phyloP scores from a whole-genome alignment of 164 flowering plant species.

The Sextonia rubra region DNA sequence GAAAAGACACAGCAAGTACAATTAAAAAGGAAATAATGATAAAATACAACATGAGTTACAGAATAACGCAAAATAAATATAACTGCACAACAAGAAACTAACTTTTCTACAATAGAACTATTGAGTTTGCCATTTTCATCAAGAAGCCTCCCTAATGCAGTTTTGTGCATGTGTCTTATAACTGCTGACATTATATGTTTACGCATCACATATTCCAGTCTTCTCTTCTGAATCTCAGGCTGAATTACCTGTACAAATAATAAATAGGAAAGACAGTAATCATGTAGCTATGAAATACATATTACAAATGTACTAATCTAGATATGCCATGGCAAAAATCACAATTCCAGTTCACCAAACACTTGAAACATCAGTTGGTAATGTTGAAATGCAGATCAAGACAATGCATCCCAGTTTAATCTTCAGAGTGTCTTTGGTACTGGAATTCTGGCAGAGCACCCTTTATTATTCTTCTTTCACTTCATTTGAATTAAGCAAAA shows the following conservation, averaged over 20 bases:
- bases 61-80: not conserved
- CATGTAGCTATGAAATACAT: not conserved
- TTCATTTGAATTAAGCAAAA: too few species aligned
- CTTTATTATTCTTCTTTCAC: not conserved
- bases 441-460: not conserved
- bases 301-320: not conserved
- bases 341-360: not conserved
- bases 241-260: slow-evolving; percentile 50
- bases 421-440: not conserved
- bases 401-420: not conserved
- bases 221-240: slow-evolving; percentile 83
- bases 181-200: slow-evolving; percentile 75
- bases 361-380: not conserved
- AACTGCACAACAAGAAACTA: slow-evolving; percentile 11
- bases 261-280: not conserved
- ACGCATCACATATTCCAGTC: slow-evolving; percentile 59
- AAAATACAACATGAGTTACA: not conserved
- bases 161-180: slow-evolving; percentile 45
- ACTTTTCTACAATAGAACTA: slow-evolving; percentile 39
- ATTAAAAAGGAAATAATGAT: not conserved
- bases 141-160: slow-evolving; percentile 57
- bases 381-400: too few species aligned
- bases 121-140: slow-evolving; percentile 56
- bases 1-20: slow-evolving; percentile 1
- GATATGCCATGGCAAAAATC: not conserved